phyloP scores from a whole-genome alignment of 2,329 filamentous ascomycete species.

The Samsoniella hepiali region DNA sequence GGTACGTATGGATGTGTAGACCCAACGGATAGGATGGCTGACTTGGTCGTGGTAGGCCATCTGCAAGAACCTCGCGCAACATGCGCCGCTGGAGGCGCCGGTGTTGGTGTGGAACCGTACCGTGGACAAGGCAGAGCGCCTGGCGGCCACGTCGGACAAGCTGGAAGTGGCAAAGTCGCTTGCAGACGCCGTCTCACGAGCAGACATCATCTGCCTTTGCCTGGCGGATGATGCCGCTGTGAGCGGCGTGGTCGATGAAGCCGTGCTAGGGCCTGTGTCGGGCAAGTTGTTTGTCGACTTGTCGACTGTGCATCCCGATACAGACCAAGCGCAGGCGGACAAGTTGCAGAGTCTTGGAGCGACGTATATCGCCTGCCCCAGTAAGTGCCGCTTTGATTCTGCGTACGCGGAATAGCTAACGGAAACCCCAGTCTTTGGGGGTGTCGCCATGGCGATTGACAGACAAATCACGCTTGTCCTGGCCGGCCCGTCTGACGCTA shows the following conservation, averaged over 20 bases:
- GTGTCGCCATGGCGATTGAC: conserved; percentile 6
- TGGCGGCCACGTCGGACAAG: neutral
- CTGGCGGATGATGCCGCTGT: conserved; percentile 10
- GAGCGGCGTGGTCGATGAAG: neutral
- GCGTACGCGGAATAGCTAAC: neutral
- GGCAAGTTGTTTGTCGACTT: conserved; percentile 13
- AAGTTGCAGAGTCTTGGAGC: neutral
- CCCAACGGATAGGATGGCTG: neutral
- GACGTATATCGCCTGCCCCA: neutral
- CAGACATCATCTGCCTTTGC: conserved; percentile 13
- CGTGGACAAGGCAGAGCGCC: neutral
- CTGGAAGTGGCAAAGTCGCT: neutral
- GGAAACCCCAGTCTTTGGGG: neutral
- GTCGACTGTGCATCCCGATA: conserved; percentile 12
- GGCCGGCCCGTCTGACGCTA: neutral
- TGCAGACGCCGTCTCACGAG: neutral
- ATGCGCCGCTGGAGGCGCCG: neutral
- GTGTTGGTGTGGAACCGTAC: conserved; percentile 10
- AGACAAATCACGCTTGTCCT: conserved; percentile 10
- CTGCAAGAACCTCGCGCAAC: neutral
- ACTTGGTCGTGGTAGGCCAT: neutral
- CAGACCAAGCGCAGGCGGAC: neutral
- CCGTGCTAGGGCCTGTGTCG: neutral
- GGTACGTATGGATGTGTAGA: neutral
- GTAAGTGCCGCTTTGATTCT: neutral